Evolutionary conservation across 2,329 filamentous ascomycete genomes (phyloP).

Genomic region (Colletotrichum plurivorum): DNA sequence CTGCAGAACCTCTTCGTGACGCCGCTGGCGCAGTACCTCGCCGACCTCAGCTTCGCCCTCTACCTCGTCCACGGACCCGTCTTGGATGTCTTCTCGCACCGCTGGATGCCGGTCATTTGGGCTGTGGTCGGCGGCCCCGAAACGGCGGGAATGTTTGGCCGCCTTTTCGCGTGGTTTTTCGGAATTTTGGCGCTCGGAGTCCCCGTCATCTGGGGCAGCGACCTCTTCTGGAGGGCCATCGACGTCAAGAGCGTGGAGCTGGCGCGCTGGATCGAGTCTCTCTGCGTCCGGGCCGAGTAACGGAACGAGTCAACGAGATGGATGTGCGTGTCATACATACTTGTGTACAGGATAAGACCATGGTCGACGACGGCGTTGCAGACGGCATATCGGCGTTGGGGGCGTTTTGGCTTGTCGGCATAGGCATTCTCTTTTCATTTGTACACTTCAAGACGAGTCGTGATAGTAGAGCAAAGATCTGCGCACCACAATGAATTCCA

Average conservation of each 20-base stretch:
- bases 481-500: background rate
- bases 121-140: slow-evolving; percentile 49
- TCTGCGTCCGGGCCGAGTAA: slow-evolving; percentile 38
- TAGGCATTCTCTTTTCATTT: slow-evolving; percentile 19
- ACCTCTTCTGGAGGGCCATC: slow-evolving; percentile 71
- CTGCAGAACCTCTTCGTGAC: slow-evolving; percentile 59
- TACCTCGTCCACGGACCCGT: slow-evolving; percentile 71
- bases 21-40: slow-evolving; percentile 67
- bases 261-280: slow-evolving; percentile 62
- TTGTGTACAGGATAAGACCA: background rate
- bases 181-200: slow-evolving; percentile 53
- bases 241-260: slow-evolving; percentile 63
- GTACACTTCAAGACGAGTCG: background rate
- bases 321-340: background rate
- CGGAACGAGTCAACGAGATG: background rate
- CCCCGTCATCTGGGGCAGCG: slow-evolving; percentile 66
- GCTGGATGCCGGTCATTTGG: slow-evolving; percentile 40
- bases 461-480: slow-evolving; percentile 16
- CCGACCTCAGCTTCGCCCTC: slow-evolving; percentile 69
- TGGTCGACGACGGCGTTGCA: background rate
- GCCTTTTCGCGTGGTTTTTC: slow-evolving; percentile 52
- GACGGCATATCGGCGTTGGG: slow-evolving; percentile 20
- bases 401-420: background rate
- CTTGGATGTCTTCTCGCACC: slow-evolving; percentile 53
- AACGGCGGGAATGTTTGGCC: slow-evolving; percentile 50